phyloP scores from a whole-genome alignment of 2,329 filamentous ascomycete genomes.

The Tolypocladium paradoxum region DNA sequence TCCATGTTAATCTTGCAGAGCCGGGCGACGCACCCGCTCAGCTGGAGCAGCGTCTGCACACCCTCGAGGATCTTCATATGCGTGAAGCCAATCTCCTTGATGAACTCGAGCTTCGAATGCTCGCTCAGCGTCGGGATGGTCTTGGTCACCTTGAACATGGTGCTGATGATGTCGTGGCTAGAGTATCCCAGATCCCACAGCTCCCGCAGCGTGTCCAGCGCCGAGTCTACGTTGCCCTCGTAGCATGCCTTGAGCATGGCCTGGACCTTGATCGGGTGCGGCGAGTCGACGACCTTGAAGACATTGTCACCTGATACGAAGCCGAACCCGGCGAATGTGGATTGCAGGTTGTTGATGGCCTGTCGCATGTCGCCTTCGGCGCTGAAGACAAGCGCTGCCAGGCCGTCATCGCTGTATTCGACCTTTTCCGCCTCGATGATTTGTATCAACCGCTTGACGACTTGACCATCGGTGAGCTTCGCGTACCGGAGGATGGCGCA shows the following conservation, averaged over 20 bases:
- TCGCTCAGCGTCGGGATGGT: constrained; percentile 86
- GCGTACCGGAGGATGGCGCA: constrained; percentile 94
- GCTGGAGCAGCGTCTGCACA: constrained; percentile 85
- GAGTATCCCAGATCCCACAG: constrained; percentile 93
- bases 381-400: constrained; percentile 93
- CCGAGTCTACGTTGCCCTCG: constrained; percentile 80
- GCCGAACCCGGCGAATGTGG: constrained; percentile 83
- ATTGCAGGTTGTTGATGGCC: constrained; percentile 97
- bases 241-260: constrained; percentile 97
- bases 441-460: constrained; percentile 82
- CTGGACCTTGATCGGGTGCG: constrained; percentile 96
- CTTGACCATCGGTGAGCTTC: constrained; percentile 81
- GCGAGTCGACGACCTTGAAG: constrained; percentile 93
- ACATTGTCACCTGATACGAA: constrained; percentile 98
- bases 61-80: constrained; percentile 99
- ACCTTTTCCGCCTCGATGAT: constrained; percentile 90
- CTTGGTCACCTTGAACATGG: constrained; percentile 98
- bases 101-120: constrained; percentile 92
- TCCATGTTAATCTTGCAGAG: constrained; percentile 97
- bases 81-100: constrained; percentile 96
- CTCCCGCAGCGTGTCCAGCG: constrained; percentile 77
- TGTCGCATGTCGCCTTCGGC: constrained; percentile 98
- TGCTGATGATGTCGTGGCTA: constrained; percentile 98
- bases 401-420: constrained; percentile 81
- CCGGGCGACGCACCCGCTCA: constrained; percentile 84